Evolutionary conservation across 192 early-diverging fungal species (phyloP), one percentile per base, ranked within the genome.

Genomic region (Backusella tarrabulga): DNA sequence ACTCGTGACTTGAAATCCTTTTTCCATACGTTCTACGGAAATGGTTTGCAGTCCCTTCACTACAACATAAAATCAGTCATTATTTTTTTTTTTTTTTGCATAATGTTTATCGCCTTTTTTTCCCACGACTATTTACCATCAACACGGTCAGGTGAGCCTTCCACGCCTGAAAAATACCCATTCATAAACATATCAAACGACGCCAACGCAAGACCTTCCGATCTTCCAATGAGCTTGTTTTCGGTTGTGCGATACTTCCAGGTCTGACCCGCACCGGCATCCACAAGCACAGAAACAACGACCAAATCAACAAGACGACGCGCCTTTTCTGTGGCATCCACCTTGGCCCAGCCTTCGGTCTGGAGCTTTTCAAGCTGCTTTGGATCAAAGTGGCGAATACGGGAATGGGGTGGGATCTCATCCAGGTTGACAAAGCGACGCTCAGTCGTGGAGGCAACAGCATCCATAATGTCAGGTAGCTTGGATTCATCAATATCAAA

Each of bases 201-300:
- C 0, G 96, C 97, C 67, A 98, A 80, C 0, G 92, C 97, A 54
- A 98, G 79, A 0, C 96, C 97, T 77, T 98, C 97, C 0, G 94
- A 94, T 29, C 97, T 85, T 32, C 84, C 80, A 73, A 83, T 79
- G 1, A 67, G 34, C 1, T 90, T 84, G 2, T 87, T 67, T 17
- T 80, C 79, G 6, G 63, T 44, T 50, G 92, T 89, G n/a, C 81
- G 78, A 81, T 91, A 98, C 36, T 78, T 86, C 96, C 96, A 98
- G 14, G 80, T 44, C 75, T 88, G 88, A 4, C 97, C 97, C 0
- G 97, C 97, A 0, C 97, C 97, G 3, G 97, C 97, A 77, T 98
- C 97, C 3, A 98, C 84, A 9, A 98, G 87, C 5, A 98, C 97
- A 2, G 94, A 95, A 0, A 96, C 93, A 23, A 97, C 89, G 72